Conservation (phyloP, 2,329 filamentous ascomycete species). For the Fusarium foetens region DNA sequence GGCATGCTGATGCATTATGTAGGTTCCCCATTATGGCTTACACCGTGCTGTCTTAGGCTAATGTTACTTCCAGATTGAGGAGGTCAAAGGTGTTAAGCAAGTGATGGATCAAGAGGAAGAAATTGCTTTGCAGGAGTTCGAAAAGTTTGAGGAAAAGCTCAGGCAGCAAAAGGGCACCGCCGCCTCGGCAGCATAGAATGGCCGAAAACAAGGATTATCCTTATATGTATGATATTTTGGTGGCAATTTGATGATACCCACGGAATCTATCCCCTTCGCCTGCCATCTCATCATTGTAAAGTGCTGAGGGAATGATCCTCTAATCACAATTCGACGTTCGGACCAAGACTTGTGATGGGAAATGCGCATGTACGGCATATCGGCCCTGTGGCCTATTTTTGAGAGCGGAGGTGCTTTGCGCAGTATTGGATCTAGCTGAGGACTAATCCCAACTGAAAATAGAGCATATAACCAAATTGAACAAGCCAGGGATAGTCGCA, state of each 20-base stretch:
- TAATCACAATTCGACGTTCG: neutral
- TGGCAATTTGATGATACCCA: slow-evolving; percentile 44
- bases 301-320: neutral
- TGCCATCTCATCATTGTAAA: neutral
- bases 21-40: slow-evolving; percentile 53
- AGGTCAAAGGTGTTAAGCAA: slow-evolving; percentile 92
- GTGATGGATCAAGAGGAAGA: slow-evolving; percentile 93
- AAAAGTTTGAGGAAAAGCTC: slow-evolving; percentile 90
- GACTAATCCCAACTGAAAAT: neutral
- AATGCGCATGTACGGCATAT: neutral
- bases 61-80: slow-evolving; percentile 77
- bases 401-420: neutral
- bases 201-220: neutral
- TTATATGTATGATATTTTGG: slow-evolving; percentile 41
- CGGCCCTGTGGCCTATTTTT: neutral
- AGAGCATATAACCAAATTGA: neutral
- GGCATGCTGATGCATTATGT: slow-evolving; percentile 98
- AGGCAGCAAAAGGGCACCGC: slow-evolving; percentile 61
- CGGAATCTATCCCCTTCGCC: slow-evolving; percentile 11
- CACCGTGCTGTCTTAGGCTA: slow-evolving; percentile 35
- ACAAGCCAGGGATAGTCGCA: neutral
- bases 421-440: neutral
- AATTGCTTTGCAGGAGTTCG: slow-evolving; percentile 86
- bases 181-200: slow-evolving; percentile 16
- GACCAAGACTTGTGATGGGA: neutral